phyloP scores from a whole-genome alignment of 2,329 filamentous ascomycete species.

The Chalaropsis thielavioides region DNA sequence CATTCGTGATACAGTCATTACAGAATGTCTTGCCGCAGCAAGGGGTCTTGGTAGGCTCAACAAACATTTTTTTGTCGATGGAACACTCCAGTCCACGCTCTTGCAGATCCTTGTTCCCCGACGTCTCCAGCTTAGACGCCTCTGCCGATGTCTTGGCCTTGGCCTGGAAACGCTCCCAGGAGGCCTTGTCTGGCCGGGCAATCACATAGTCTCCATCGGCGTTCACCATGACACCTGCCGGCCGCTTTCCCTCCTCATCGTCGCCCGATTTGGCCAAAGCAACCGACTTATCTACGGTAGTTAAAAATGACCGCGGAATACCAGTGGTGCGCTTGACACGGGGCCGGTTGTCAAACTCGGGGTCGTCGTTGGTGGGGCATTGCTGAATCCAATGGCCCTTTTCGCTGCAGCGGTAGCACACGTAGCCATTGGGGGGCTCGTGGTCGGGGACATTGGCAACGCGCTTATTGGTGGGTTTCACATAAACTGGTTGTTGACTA shows the following conservation, averaged over 20 bases:
- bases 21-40: constrained; percentile 98
- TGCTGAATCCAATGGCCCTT: constrained; percentile 99
- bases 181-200: constrained; percentile 84
- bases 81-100: constrained; percentile 82
- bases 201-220: constrained; percentile 95
- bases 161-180: constrained; percentile 94
- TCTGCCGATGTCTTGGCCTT: constrained; percentile 78
- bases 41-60: constrained; percentile 97
- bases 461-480: constrained; percentile 46
- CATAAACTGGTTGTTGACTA: constrained; percentile 46
- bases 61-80: constrained; percentile 94
- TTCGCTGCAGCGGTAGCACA: constrained; percentile 90
- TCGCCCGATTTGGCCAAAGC: constrained; percentile 59
- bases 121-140: constrained; percentile 60
- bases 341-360: constrained; percentile 83
- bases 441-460: constrained; percentile 73
- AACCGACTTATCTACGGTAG: constrained; percentile 84
- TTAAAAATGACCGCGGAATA: constrained; percentile 88
- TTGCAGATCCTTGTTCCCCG: constrained; percentile 73
- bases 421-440: constrained; percentile 82
- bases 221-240: constrained; percentile 90
- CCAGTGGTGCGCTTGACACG: constrained; percentile 93
- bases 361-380: constrained; percentile 96
- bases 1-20: constrained; percentile 98
- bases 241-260: constrained; percentile 65